phyloP scores from a whole-genome alignment of 345 rosid genomes.

The Turritis glabra region DNA sequence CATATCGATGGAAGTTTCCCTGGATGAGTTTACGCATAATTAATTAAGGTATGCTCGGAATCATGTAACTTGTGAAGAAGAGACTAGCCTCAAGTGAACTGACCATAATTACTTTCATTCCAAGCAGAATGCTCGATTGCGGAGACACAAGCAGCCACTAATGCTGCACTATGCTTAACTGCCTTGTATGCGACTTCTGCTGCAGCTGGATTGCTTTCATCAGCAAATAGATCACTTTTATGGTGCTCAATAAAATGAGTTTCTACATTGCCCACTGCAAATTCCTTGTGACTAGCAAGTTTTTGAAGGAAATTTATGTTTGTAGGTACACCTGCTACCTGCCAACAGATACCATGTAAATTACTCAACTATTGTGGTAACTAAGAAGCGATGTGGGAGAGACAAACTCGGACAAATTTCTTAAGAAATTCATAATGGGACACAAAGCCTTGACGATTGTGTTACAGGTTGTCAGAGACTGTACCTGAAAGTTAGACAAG shows the following conservation, averaged over 20 bases:
- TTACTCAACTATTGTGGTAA: slow-evolving; percentile 4
- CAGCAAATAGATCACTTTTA: slow-evolving; percentile 69
- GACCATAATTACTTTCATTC: slow-evolving; percentile 53
- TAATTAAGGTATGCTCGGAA: slow-evolving; percentile 19
- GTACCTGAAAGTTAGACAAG: slow-evolving; percentile 87
- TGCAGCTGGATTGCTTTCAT: slow-evolving; percentile 50
- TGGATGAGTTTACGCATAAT: slow-evolving; percentile 41
- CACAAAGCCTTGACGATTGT: slow-evolving; percentile 1
- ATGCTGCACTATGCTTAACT: slow-evolving; percentile 56
- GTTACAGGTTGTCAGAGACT: slow-evolving; percentile 4
- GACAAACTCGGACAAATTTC: not conserved
- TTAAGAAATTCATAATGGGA: slow-evolving; percentile 5
- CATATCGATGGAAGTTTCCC: slow-evolving; percentile 64
- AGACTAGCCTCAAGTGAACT: slow-evolving; percentile 37
- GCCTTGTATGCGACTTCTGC: slow-evolving; percentile 48
- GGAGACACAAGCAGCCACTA: slow-evolving; percentile 81
- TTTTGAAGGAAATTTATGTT: slow-evolving; percentile 79
- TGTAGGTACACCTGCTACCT: slow-evolving; percentile 97
- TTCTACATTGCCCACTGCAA: slow-evolving; percentile 81
- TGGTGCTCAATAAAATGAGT: slow-evolving; percentile 91
- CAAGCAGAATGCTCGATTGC: slow-evolving; percentile 50
- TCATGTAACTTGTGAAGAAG: slow-evolving; percentile 9
- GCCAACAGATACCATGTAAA: slow-evolving; percentile 35
- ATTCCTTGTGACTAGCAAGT: slow-evolving; percentile 74
- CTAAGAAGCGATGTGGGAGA: not conserved